Base-by-base conservation (phyloP, 257 asterid species). In the Solanum dulcamara region DNA sequence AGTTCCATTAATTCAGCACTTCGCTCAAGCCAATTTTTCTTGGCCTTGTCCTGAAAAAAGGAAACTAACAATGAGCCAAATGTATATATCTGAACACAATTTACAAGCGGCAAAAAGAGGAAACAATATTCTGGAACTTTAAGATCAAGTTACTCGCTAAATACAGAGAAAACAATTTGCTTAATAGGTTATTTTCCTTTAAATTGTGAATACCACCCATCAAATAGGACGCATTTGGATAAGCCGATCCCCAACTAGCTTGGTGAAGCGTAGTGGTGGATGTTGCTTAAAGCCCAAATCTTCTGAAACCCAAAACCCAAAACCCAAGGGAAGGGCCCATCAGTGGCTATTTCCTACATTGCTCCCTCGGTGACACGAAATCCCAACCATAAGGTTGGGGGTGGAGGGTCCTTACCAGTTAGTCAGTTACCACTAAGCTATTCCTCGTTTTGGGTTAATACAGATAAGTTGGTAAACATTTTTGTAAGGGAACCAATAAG, bases 1-100 rank as follows among this genome's bases (percentile, higher is more conserved):
- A 97, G 67, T 89, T 92, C 99, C 86, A 95, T 83, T 14, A 93
- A 92, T 87, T 94, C 95, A 33, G 99, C 99, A 88, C 93, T 92
- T 67, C 93, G 91, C 87, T 94, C 94, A 82, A 95, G 88, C 99
- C 99, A 97, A 83, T 85, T 92, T 87, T 87, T 92, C 85, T 92
- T 93, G 83, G 99, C 99, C 87, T 94, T 95, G 77, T 92, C 96
- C 99, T 95, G 93, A 66, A 84, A 80, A 44, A 83, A 32, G 42
- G 44, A 35, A 70, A 85, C n/a, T 84, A 68, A 46, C 42, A 2
- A n/a, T 30, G 53, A 84, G 20, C 22, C 66, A 48, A 48, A 28
- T 17, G 83, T 48, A 79, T 79, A 10, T 15, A 79, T 6, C 11
- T 18, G 30, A 79, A 17, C 10, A 48, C 40, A 46, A 7, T 62